phyloP scores from a whole-genome alignment of 176 grass and related monocot species.

The Avena insularis region DNA sequence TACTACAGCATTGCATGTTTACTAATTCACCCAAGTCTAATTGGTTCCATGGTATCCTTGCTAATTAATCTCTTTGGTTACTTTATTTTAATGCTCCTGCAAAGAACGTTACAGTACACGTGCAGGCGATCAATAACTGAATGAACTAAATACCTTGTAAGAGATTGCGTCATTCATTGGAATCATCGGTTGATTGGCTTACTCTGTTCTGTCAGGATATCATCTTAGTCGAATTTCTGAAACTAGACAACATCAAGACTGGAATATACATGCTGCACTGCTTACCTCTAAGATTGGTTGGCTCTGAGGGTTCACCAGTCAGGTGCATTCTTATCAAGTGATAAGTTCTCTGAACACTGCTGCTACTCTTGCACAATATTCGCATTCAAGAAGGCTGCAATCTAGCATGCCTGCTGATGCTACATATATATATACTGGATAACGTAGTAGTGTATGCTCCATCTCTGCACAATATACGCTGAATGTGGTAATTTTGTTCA shows the following conservation, averaged over 20 bases:
- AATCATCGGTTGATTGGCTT: neutral
- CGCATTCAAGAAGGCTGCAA: neutral
- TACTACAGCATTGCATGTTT: neutral
- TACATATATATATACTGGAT: neutral
- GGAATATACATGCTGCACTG: slow-evolving; percentile 83
- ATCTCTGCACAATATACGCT: neutral
- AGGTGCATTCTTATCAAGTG: slow-evolving; percentile 90
- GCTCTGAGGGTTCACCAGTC: slow-evolving; percentile 72
- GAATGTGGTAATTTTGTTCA: neutral
- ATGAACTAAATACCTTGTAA: neutral
- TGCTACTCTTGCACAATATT: neutral
- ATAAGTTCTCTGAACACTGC: neutral
- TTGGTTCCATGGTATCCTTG: neutral
- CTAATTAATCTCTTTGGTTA: neutral
- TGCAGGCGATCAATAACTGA: neutral
- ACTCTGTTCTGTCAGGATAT: slow-evolving; percentile 62
- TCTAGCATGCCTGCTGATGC: slow-evolving; percentile 20
- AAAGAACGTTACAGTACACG: neutral
- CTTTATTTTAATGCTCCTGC: neutral
- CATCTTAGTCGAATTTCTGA: slow-evolving; percentile 77
- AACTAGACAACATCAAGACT: slow-evolving; percentile 63
- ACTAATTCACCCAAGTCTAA: neutral
- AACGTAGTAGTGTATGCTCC: neutral
- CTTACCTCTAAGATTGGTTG: slow-evolving; percentile 74
- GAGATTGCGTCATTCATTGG: neutral